Base-by-base conservation (phyloP, 352 stramenopile genomes). In the Pythium biforme region DNA sequence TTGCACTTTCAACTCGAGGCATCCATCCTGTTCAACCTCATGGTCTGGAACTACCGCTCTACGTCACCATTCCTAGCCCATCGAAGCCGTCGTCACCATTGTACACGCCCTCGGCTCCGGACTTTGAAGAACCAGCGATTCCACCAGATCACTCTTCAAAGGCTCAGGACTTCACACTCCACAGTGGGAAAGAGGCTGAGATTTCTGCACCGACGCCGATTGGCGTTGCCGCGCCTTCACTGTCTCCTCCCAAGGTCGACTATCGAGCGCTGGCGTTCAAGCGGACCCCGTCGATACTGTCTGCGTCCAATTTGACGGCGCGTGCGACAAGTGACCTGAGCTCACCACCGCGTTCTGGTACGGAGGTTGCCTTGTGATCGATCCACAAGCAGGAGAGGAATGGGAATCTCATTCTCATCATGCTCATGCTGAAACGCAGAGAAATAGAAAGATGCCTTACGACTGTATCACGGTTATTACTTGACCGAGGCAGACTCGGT, bases 221-320 rank as follows among this genome's bases (percentile, higher is more conserved):
- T 11, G 34, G 8, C 12, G n/a, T 8, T 5, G 52, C 27, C 6
- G 40, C 39, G 19, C 68, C 63, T 14, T 60, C 64, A 8, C 43
- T 54, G 12, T 62, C 56, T 2, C 55, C 53, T 25, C 65, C 67
- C 8, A 61, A 61, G 10, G 60, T 80, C 6, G 66, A 84, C 33
- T 87, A 83, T 56, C 48, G 83, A 15, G 74, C 76, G 22, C 63
- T 87, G 19, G 77, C 77, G 9, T 87, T 87, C 57, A 83, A 73
- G 47, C 55, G 64, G 1, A 79, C 52, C 6, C 41, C 59, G 3
- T 60, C 51, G 22, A 46, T 58, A 29, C 50, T 41, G 0, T 66
- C 49, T 2, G n/a, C 14, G 8, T 43, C 37, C 37, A n/a, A 19
- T 43, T 10, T 17, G 37, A 8, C 7, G 14, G 31, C 31, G 31